Evolutionary conservation across 768 basidiomycete species (phyloP).

Genomic region (Cytidiella melzeri): DNA sequence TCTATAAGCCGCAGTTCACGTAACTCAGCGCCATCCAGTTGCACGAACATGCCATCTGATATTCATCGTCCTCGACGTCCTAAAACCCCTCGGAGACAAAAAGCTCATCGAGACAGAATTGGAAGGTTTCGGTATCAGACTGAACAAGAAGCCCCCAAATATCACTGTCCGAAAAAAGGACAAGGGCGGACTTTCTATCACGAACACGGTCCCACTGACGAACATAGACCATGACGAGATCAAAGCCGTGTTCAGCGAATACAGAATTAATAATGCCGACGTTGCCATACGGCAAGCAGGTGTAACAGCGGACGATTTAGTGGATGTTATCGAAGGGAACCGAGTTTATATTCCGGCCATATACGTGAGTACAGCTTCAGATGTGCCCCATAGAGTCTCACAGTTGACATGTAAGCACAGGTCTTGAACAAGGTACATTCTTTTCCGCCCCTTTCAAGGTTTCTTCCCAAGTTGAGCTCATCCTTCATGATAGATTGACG

Average conservation of each 20-base stretch:
- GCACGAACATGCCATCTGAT: constrained; percentile 98
- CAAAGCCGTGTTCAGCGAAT: constrained; percentile 91
- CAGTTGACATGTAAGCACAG: background rate
- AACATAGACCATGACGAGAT: constrained; percentile 96
- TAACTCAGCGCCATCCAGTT: constrained; percentile 42
- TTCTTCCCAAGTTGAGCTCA: background rate
- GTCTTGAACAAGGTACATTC: constrained; percentile 72
- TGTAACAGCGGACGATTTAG: constrained; percentile 91
- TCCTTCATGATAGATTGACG: constrained; percentile 67
- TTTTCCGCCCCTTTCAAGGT: background rate
- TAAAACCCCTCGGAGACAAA: constrained; percentile 97
- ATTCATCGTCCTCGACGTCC: constrained; percentile 96
- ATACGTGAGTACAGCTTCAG: constrained; percentile 49
- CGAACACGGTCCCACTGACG: constrained; percentile 93
- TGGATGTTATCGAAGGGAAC: constrained; percentile 97
- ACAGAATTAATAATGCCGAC: constrained; percentile 83
- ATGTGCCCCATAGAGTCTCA: background rate
- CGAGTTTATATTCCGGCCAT: constrained; percentile 90
- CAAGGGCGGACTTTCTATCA: constrained; percentile 90
- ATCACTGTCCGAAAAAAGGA: constrained; percentile 83
- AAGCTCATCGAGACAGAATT: constrained; percentile 86
- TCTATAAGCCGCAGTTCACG: background rate
- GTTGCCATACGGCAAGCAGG: constrained; percentile 89
- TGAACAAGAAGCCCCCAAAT: constrained; percentile 92
- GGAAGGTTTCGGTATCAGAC: constrained; percentile 95